Conservation (phyloP, 176 grass and related monocot genomes). For the Alloteropsis semialata region DNA sequence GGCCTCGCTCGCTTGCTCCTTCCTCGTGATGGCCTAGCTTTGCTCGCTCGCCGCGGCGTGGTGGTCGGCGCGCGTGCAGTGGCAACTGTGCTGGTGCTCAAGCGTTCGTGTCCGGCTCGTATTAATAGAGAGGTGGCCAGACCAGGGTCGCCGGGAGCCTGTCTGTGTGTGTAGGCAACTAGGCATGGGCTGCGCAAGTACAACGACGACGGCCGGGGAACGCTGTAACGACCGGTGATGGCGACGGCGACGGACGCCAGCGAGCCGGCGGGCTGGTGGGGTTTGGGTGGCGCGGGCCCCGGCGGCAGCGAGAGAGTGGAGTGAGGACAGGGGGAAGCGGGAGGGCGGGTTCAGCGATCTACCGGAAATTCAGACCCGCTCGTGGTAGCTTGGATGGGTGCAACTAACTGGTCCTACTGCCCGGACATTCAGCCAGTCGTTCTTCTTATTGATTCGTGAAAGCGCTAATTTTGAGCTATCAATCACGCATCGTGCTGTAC, state of each 20-base stretch:
- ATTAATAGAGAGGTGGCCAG: constrained; percentile 36
- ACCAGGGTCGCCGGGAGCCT: not conserved
- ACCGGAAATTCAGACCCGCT: not conserved
- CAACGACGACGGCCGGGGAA: not conserved
- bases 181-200: constrained; percentile 2
- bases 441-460: no score
- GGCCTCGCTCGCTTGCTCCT: no score
- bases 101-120: not conserved
- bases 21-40: not conserved
- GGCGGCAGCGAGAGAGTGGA: not conserved
- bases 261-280: constrained; percentile 27
- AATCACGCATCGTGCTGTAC: no score
- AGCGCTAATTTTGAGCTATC: no score
- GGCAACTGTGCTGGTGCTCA: not conserved
- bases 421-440: not conserved
- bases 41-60: not conserved
- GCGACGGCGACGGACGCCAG: constrained; percentile 14
- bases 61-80: not conserved
- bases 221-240: constrained; percentile 33
- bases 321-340: not conserved
- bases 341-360: constrained; percentile 48
- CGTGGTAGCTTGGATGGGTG: constrained; percentile 49
- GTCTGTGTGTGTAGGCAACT: not conserved
- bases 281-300: constrained; percentile 26
- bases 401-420: constrained; percentile 32